Evolutionary conservation across 148 eudicot species (phyloP).

Genomic region (Chenopodium formosanum): DNA sequence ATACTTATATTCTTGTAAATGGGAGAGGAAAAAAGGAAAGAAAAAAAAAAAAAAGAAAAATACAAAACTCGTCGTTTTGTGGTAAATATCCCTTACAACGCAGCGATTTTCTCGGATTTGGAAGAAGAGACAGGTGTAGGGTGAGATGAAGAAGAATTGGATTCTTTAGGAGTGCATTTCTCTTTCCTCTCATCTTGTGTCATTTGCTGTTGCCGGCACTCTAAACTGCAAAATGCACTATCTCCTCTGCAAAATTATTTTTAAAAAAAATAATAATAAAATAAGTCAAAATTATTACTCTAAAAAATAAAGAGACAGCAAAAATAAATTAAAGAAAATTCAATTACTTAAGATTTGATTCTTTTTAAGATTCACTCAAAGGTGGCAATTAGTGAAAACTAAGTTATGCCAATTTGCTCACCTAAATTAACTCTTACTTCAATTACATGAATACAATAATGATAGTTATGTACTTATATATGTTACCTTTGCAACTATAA

Average conservation of each 20-base stretch:
- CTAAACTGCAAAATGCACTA: conserved; percentile 63
- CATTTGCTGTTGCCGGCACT: conserved; percentile 74
- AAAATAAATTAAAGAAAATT: background rate
- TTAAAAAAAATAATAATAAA: background rate
- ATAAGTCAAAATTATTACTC: conserved; percentile 2
- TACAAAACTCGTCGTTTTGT: conserved; percentile 12
- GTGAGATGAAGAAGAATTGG: conserved; percentile 15
- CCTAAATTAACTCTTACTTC: background rate
- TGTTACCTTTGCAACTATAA: too few relatives aligned
- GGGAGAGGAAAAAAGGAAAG: background rate
- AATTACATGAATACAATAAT: too few relatives aligned
- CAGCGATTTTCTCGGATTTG: conserved; percentile 19
- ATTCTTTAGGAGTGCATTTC: conserved; percentile 25
- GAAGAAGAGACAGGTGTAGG: conserved; percentile 12
- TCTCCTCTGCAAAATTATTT: conserved; percentile 47
- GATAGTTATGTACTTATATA: too few relatives aligned
- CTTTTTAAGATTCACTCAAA: background rate
- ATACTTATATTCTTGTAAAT: background rate
- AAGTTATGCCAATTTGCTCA: background rate
- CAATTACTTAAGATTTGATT: background rate
- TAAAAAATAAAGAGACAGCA: background rate
- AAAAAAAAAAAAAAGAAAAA: background rate
- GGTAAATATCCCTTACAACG: conserved; percentile 10
- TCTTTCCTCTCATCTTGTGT: conserved; percentile 61
- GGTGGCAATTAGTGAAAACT: background rate